Evolutionary conservation across 805 yeast species (phyloP).

Genomic region (Candida nitratophila): DNA sequence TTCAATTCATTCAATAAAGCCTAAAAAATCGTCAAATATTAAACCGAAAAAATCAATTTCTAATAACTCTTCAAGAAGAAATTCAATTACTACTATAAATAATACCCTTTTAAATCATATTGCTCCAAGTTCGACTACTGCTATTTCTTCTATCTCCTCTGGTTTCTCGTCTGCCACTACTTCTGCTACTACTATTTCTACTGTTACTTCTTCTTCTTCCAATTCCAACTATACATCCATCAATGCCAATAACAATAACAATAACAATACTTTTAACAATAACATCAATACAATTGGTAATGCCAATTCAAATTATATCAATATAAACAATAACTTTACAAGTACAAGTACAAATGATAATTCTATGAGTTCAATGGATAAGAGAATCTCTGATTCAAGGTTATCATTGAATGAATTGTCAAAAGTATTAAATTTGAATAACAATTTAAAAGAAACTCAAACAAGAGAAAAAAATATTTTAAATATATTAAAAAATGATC

Average conservation of each 20-base stretch:
- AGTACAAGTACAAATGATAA: too few relatives aligned
- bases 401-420: constrained; percentile 52
- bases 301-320: not conserved
- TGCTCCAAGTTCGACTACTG: not conserved
- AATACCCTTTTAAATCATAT: too few relatives aligned
- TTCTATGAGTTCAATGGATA: not conserved
- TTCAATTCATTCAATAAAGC: not conserved
- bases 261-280: not conserved
- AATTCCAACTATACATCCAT: not conserved
- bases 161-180: too few relatives aligned
- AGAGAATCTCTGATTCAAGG: constrained; percentile 39
- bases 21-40: not conserved
- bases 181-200: too few relatives aligned
- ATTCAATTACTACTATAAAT: not conserved
- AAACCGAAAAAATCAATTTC: not conserved
- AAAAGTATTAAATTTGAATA: constrained; percentile 39
- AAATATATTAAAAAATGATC: constrained; percentile 43
- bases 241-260: not conserved
- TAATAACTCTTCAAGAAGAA: not conserved
- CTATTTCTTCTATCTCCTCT: not conserved
- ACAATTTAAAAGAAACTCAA: constrained; percentile 47
- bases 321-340: not conserved
- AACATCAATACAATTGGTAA: not conserved
- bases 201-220: not conserved
- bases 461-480: constrained; percentile 47